These are phyloP conservation scores for Zygnema circumcarinatum DNA, from an alignment of 139 green algal genomes.

Conservation along the genomic window DNA sequence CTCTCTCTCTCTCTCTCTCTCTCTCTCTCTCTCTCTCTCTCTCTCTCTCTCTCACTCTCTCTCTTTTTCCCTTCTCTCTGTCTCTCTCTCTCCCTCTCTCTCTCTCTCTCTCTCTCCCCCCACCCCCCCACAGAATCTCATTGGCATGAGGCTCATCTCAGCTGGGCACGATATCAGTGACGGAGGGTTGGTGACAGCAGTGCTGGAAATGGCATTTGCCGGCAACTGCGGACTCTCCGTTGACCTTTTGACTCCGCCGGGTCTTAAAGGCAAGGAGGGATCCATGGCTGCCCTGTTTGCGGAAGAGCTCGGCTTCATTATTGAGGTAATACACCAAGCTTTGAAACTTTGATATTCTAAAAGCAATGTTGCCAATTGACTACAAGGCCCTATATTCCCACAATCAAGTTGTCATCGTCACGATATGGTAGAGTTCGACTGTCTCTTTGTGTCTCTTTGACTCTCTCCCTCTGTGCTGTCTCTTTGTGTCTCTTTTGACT, in stretches of 20 bases:
- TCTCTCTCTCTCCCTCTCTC: neutral
- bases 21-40: neutral
- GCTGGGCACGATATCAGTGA: conserved; percentile 96
- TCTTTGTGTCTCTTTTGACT: neutral
- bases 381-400: no score
- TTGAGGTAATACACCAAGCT: conserved; percentile 93
- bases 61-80: conserved; percentile 17
- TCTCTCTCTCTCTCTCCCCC: neutral
- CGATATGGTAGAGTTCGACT: no score
- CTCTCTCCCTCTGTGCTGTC: conserved; percentile 25
- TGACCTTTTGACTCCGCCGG: conserved; percentile 68
- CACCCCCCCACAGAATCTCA: conserved; percentile 56
- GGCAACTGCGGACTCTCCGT: conserved; percentile 79
- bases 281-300: conserved; percentile 82
- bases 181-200: conserved; percentile 81
- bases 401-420: no score
- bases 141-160: conserved; percentile 73
- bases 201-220: conserved; percentile 91
- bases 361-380: no score
- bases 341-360: neutral
- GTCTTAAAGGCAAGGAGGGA: conserved; percentile 20
- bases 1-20: neutral
- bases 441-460: neutral
- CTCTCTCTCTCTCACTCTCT: conserved; percentile 13
- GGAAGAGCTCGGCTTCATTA: conserved; percentile 94